These are phyloP conservation scores for Picocystis salinarum DNA, from an alignment of 139 green algal species.

Conservation along the genomic window DNA sequence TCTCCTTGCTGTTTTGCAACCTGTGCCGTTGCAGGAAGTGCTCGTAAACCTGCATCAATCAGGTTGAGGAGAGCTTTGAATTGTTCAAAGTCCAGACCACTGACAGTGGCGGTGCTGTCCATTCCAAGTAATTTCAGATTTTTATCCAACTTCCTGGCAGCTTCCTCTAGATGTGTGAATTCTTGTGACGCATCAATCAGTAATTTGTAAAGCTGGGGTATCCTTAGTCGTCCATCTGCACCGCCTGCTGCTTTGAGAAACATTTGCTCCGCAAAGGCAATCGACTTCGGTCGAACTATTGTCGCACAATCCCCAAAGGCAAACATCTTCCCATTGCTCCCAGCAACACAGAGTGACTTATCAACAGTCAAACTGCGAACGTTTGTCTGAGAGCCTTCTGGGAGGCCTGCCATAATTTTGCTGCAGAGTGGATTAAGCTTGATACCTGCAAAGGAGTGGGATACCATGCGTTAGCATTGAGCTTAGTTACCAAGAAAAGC, in stretches of 20 bases:
- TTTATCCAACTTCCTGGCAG: slow-evolving; percentile 43
- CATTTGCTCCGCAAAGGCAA: not conserved
- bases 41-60: slow-evolving; percentile 32
- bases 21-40: slow-evolving; percentile 66
- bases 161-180: slow-evolving; percentile 64
- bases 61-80: slow-evolving; percentile 47
- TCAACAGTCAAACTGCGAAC: slow-evolving; percentile 65
- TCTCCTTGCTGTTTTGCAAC: slow-evolving; percentile 72
- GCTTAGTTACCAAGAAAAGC: no score
- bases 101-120: slow-evolving; percentile 6
- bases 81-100: slow-evolving; percentile 30
- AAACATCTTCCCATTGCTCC: slow-evolving; percentile 57
- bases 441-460: no score
- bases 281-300: slow-evolving; percentile 35
- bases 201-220: not conserved
- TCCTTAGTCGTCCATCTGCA: not conserved
- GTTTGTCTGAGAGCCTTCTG: slow-evolving; percentile 47
- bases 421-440: slow-evolving; percentile 75
- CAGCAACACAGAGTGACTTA: slow-evolving; percentile 57
- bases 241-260: not conserved
- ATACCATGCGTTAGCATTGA: no score
- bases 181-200: slow-evolving; percentile 30
- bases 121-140: no score
- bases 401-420: slow-evolving; percentile 24
- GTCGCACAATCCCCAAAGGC: slow-evolving; percentile 70